A percentile compares a stretch with the other conserved stretches of the same genome.
phyloP scores from a whole-genome alignment of 257 asterid genomes.

The Striga asiatica region DNA sequence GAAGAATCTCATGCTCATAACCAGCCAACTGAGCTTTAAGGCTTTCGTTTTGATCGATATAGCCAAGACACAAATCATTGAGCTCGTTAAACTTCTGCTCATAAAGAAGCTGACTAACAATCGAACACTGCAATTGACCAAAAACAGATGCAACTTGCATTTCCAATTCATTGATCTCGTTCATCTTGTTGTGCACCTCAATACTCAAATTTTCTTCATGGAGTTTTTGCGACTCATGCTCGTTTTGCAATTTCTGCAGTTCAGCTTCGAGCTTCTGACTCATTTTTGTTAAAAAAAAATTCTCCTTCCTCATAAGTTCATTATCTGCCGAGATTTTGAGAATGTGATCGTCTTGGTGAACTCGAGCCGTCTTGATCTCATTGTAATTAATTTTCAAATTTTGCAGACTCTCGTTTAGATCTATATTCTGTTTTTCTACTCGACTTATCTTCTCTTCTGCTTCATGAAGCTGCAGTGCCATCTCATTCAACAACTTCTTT shows the following conservation, averaged over 20 bases:
- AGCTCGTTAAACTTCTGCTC: constrained; percentile 76
- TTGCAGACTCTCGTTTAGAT: constrained; percentile 28
- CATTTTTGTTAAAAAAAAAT: constrained; percentile 26
- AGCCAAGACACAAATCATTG: constrained; percentile 30
- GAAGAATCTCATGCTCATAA: constrained; percentile 48
- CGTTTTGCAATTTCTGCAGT: constrained; percentile 31
- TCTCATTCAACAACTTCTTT: constrained; percentile 28
- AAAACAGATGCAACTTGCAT: constrained; percentile 33
- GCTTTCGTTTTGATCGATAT: constrained; percentile 39
- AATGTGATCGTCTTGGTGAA: constrained; percentile 31
- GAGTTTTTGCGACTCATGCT: constrained; percentile 28
- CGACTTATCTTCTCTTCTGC: constrained; percentile 34
- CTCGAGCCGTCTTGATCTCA: constrained; percentile 24
- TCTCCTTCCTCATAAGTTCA: constrained; percentile 32
- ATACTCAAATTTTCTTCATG: constrained; percentile 33
- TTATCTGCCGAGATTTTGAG: constrained; percentile 30
- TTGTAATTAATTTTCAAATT: constrained; percentile 26
- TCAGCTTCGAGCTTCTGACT: constrained; percentile 27
- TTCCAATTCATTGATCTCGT: constrained; percentile 52
- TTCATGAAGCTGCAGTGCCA: constrained; percentile 31
- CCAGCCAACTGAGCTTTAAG: constrained; percentile 47
- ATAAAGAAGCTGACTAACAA: constrained; percentile 41
- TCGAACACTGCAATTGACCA: constrained; percentile 49
- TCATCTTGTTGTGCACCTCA: constrained; percentile 36
- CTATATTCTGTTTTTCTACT: constrained; percentile 32